Base-by-base conservation (phyloP, 1,284 basidiomycete species). In the Cryptococcus floricola region DNA sequence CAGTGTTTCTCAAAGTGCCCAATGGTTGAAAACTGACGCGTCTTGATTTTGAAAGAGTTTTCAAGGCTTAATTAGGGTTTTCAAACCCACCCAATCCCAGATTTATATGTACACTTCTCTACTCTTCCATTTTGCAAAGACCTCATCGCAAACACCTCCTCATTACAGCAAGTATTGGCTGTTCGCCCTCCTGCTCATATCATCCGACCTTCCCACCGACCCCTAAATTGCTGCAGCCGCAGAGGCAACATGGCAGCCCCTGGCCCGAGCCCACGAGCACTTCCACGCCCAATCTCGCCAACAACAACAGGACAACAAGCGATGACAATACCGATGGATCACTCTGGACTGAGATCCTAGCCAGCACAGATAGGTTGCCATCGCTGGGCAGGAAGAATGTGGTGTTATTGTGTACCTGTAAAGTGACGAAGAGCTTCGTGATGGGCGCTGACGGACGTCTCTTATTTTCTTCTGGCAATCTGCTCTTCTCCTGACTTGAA, bases 321-420 rank as follows among this genome's bases (percentile, higher is more conserved):
- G 48, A 49, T 19, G 34, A 1, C 13, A 27, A 16, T 9, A 49
- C 14, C 13, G 34, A 23, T 10, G 42, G 53, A 1, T 55, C 56
- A 65, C 79, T 95, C 38, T 95, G 92, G 91, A 88, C 86, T 5
- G 89, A 88, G 41, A 95, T 95, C 63, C 80, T 95, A n/a, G 88
- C 92, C 71, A 90, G 88, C 23, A 88, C 93, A 7, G 92, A 90
- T 0, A 86, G 85, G 23, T 85, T 87, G 49, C 89, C 63, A 56
- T 50, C 54, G 28, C 51, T 87, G 69, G 87, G 88, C 27, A 85
- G 88, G 7, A 93, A 92, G 73, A 89, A 92, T 68, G 80, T 94
- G 42, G 80, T 95, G 37, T 68, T 95, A 1, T 83, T 95, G 10
- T 89, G 89, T 59, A 83, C 87, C 65, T 85, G 87, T 0, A 81